Conservation (phyloP, 441 rosid genomes). For the Erodium moschatum region DNA sequence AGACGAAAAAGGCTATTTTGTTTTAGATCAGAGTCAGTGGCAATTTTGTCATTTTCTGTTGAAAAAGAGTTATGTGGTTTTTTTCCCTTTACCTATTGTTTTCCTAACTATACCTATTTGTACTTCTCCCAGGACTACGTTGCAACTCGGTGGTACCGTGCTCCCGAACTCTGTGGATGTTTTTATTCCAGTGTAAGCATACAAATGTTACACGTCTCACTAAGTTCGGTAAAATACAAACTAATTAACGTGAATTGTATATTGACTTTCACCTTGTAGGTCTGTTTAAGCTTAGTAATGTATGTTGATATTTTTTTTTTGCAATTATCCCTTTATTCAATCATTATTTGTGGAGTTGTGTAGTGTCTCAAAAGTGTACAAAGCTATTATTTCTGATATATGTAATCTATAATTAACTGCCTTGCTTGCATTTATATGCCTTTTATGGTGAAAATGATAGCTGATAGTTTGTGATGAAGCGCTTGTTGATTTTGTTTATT, state of each 20-base stretch:
- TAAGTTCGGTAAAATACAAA: slow-evolving; percentile 2
- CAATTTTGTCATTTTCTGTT: no score
- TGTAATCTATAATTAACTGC: no score
- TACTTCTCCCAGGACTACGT: slow-evolving; percentile 67
- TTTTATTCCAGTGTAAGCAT: slow-evolving; percentile 89
- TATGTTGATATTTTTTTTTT: no score
- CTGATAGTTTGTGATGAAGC: not conserved
- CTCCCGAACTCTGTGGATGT: slow-evolving; percentile 97
- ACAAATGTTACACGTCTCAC: slow-evolving; percentile 14
- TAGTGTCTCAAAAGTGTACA: not conserved
- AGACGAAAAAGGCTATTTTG: no score
- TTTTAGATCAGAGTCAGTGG: no score
- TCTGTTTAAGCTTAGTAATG: not conserved
- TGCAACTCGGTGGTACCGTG: slow-evolving; percentile 98
- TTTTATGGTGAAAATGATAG: not conserved
- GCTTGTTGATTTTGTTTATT: not conserved
- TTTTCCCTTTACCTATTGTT: no score
- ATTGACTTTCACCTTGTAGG: not conserved
- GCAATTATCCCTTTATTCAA: no score
- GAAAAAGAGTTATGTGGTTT: no score
- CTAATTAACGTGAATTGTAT: not conserved
- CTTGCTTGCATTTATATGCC: not conserved
- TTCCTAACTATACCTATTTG: not conserved
- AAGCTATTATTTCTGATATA: not conserved
- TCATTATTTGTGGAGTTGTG: not conserved